Base-by-base conservation (phyloP, 495 filamentous ascomycete species). In the Penicillium manginii region DNA sequence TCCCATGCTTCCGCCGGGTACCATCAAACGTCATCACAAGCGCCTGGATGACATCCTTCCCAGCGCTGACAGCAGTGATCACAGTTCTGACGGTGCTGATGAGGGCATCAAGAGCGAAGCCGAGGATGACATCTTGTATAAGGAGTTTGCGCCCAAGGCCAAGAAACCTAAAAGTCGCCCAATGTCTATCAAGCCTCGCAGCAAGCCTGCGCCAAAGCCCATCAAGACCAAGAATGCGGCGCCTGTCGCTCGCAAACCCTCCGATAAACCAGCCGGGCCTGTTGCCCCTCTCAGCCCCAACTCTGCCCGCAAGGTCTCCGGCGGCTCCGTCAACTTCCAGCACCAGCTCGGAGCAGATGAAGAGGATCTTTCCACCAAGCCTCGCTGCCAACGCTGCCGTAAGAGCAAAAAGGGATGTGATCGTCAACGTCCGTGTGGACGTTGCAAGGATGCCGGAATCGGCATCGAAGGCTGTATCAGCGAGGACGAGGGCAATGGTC, bases 371-470 rank as follows among this genome's bases (percentile, higher is more conserved):
- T 96, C 91, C 1, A 91, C 89, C 37, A 97, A 97, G 75, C 94
- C 94, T 29, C 93, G 94, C 62, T 98, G 94, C 81, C 94, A 98
- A 70, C 90, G 94, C 46, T 98, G 94, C 80, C 88, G 94, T 59
- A 98, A 98, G 84, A 97, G 93, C 72, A 98, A 98, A 83, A 98
- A 98, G 76, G 94, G 94, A 6, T 98, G 94, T 69, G 96, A 98
- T 79, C 87, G 94, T 53, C 92, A 97, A 67, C 87, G 94, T 40
- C 94, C 94, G 11, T 98, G 94, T 67, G 90, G 91, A 37, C 84
- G 94, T 58, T 98, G 94, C 85, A 91, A 91, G 69, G 94, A 98
- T 76, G 94, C 96, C 23, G 94, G 94, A 14, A 89, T 98, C 65
- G 87, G 90, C 49, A 84, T 91, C 52, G 93, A 98, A 40, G 88